phyloP scores from a whole-genome alignment of 768 basidiomycete species.

The Tylopilus rubrobrunneus region DNA sequence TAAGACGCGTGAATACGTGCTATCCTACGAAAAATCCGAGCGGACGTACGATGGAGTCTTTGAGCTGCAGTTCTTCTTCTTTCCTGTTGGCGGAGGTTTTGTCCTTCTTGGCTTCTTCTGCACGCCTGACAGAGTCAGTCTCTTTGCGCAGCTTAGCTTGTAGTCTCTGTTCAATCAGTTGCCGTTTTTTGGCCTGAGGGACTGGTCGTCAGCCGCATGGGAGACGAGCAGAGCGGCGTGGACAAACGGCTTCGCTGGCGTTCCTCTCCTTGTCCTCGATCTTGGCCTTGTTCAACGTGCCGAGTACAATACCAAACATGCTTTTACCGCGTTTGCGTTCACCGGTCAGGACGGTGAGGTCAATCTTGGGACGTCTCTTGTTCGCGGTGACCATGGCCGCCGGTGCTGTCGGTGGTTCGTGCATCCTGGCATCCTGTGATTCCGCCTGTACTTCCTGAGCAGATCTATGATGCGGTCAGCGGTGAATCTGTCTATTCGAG shows the following conservation, averaged over 20 bases:
- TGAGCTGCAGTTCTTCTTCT: conserved; percentile 79
- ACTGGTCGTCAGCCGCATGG: conserved; percentile 6
- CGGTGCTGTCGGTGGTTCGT: conserved; percentile 42
- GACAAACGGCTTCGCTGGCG: conserved; percentile 75
- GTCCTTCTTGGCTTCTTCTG: conserved; percentile 84
- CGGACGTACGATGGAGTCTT: conserved; percentile 70
- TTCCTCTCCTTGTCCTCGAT: conserved; percentile 80
- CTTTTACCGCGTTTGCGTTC: conserved; percentile 83
- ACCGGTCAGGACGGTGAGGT: conserved; percentile 50
- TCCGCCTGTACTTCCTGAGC: conserved; percentile 31
- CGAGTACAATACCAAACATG: conserved; percentile 82
- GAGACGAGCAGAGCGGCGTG: neutral
- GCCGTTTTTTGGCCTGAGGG: conserved; percentile 74
- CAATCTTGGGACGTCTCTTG: conserved; percentile 72
- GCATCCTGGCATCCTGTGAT: conserved; percentile 32
- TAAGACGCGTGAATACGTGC: neutral
- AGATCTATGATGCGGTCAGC: conserved; percentile 18
- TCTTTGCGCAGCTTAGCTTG: conserved; percentile 82
- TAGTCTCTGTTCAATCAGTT: conserved; percentile 78
- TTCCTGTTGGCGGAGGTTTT: conserved; percentile 70
- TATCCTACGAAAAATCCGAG: neutral
- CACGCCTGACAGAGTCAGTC: conserved; percentile 79
- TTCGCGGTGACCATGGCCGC: conserved; percentile 40
- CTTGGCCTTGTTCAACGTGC: conserved; percentile 84
- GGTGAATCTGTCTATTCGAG: neutral